Evolutionary conservation across 2,329 filamentous ascomycete genomes (phyloP).

Genomic region (Fusarium graminum): DNA sequence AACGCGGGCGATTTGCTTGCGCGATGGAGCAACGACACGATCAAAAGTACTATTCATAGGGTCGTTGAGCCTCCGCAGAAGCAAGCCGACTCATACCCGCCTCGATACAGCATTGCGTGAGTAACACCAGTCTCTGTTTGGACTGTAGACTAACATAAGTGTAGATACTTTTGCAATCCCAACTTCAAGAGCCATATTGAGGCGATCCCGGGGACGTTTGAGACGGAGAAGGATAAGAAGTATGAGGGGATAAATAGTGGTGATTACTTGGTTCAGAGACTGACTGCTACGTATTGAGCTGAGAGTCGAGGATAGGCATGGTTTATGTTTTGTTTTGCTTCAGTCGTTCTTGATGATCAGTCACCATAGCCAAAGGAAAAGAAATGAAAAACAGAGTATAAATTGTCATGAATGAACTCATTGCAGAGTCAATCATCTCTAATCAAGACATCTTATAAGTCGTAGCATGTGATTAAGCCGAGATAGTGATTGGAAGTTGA

Average conservation of each 20-base stretch:
- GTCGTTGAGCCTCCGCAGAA: conserved; percentile 85
- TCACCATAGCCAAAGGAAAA: not conserved
- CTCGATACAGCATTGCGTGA: conserved; percentile 87
- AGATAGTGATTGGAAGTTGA: not conserved
- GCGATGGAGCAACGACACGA: conserved; percentile 90
- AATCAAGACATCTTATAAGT: not conserved
- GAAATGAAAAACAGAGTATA: not conserved
- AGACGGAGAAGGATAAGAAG: conserved; percentile 75
- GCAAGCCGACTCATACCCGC: conserved; percentile 71
- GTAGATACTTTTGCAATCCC: conserved; percentile 87
- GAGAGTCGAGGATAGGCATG: no score
- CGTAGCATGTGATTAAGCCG: not conserved
- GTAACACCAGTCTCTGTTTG: conserved; percentile 44
- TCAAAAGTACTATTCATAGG: conserved; percentile 90
- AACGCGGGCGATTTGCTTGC: conserved; percentile 91
- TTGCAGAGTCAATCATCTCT: no score
- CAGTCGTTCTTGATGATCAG: not conserved
- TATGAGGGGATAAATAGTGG: conserved; percentile 83
- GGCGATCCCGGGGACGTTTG: conserved; percentile 82
- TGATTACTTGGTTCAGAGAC: conserved; percentile 82
- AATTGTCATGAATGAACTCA: no score
- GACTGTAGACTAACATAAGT: conserved; percentile 8
- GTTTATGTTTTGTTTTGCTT: no score
- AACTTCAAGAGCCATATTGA: conserved; percentile 83
- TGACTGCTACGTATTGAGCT: conserved; percentile 78